Evolutionary conservation across 768 basidiomycete species (phyloP), one percentile per base, ranked within the genome.

Genomic region (Boletus reticulatus): DNA sequence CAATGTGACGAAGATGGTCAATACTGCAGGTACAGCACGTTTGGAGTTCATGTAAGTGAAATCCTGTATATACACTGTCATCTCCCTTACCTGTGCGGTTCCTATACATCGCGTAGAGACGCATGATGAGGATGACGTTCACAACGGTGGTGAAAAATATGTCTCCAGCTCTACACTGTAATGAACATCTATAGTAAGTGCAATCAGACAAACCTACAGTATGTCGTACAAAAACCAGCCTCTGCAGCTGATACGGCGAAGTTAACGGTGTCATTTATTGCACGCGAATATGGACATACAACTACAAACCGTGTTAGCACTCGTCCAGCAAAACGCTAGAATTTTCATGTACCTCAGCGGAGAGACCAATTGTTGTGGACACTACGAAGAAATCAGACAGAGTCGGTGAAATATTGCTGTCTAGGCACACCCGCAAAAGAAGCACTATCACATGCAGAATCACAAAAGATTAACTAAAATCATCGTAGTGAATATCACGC

Each of bases 141-240:
- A 55, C 54, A 20, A 38, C 22, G n/a, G 10, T 55, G 14, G 49
- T 51, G 43, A 44, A 55, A 32, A 55, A 51, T 7, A 51, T 51
- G 10, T 55, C 43, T 29, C 54, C 54, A 20, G 19, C 49, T 36
- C 54, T 55, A 39, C 6, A 10, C 13, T 11, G 6, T 13, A 10
- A 27, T 55, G 29, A 55, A 32, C 9, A 42, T 16, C 3, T 36
- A 31, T n/a, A 22, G 11, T 6, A 20, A 2, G 17, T 24, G 31
- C 27, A 2, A 17, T 20, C 10, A 1, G 24, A 29, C 29, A 14
- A 12, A 37, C 46, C 19, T 34, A 50, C 48, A 50, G 19, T 11
- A 22, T n/a, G 2, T 16, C 2, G 27, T 19, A 55, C 53, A 42
- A 55, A 13, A 12, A 11, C 42, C 42, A 55, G 4, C 41, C 32